Conservation (phyloP, 2,329 filamentous ascomycete genomes). For the Aureobasidium sp. region DNA sequence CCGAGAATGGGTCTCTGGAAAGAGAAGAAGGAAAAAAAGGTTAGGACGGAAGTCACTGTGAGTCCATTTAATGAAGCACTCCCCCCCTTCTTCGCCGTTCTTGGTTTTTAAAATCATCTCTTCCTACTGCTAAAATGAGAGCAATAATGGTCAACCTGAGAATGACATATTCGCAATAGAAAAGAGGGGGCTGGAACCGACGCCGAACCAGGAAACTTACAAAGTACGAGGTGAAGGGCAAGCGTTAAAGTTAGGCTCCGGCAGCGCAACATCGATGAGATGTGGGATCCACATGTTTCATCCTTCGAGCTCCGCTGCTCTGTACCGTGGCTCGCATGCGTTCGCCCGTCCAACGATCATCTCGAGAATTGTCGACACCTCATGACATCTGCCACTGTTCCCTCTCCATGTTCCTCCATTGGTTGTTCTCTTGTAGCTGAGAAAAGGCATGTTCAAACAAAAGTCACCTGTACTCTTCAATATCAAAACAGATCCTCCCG, state of each 20-base stretch:
- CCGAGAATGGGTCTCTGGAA: not conserved
- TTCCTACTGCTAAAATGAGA: not conserved
- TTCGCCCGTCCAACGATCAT: not conserved
- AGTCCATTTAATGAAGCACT: not conserved
- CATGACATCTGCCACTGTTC: not conserved
- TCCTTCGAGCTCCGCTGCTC: not conserved
- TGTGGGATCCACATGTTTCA: slow-evolving; percentile 5
- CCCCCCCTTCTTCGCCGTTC: not conserved
- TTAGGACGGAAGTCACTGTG: not conserved
- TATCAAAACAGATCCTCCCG: not conserved
- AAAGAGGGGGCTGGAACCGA: slow-evolving; percentile 3
- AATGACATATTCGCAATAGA: slow-evolving; percentile 4
- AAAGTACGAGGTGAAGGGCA: not conserved
- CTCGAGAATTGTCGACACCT: not conserved
- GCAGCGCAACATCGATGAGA: not conserved
- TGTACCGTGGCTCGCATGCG: slow-evolving; percentile 8
- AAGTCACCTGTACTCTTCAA: not conserved
- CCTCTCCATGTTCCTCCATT: not conserved
- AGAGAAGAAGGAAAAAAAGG: not conserved
- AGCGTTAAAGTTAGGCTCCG: not conserved
- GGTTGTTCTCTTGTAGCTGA: not conserved
- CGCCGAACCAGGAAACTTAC: not conserved
- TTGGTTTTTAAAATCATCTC: not conserved
- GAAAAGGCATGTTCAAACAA: not conserved
- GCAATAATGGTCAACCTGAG: not conserved